phyloP scores from a whole-genome alignment of 176 grass and related monocot genomes.

The Tillandsia leiboldiana region DNA sequence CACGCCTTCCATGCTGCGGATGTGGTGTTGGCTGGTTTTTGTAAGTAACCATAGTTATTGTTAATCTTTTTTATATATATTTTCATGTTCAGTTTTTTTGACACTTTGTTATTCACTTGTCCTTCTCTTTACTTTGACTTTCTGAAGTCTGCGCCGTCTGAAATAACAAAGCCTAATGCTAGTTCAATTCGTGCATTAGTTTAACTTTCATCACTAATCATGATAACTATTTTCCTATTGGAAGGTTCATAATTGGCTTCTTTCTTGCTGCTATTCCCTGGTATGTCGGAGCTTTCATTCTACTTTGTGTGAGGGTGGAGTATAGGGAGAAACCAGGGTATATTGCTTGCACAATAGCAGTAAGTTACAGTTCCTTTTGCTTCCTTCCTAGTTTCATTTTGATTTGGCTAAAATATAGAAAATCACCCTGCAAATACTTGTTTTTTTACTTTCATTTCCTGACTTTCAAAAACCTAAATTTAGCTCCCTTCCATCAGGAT shows the following conservation, averaged over 20 bases:
- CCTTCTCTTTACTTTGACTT: neutral
- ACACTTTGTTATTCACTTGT: neutral
- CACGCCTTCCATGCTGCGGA: conserved; percentile 62
- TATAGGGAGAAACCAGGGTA: conserved; percentile 77
- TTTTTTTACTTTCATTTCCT: neutral
- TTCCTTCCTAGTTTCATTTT: neutral
- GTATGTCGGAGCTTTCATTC: conserved; percentile 74
- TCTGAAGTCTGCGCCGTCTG: neutral
- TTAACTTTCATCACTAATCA: conserved; percentile 23
- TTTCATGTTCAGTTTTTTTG: neutral
- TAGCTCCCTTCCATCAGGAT: too few species aligned
- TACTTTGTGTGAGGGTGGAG: conserved; percentile 52
- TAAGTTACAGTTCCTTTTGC: conserved; percentile 32
- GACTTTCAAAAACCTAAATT: neutral
- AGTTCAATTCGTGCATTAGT: neutral
- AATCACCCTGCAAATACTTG: neutral
- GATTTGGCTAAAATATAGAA: neutral
- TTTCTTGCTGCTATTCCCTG: conserved; percentile 77
- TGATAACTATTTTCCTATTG: neutral
- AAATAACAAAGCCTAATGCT: too few species aligned
- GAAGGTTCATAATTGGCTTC: conserved; percentile 85
- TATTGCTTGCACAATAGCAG: conserved; percentile 66
- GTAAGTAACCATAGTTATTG: conserved; percentile 34
- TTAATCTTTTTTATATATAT: neutral
- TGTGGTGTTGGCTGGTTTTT: conserved; percentile 81